A percentile compares a stretch with the other conserved stretches of the same genome.
Evolutionary conservation across 192 early-diverging fungal species (phyloP).

Genomic region (Cetraspora pellucida): DNA sequence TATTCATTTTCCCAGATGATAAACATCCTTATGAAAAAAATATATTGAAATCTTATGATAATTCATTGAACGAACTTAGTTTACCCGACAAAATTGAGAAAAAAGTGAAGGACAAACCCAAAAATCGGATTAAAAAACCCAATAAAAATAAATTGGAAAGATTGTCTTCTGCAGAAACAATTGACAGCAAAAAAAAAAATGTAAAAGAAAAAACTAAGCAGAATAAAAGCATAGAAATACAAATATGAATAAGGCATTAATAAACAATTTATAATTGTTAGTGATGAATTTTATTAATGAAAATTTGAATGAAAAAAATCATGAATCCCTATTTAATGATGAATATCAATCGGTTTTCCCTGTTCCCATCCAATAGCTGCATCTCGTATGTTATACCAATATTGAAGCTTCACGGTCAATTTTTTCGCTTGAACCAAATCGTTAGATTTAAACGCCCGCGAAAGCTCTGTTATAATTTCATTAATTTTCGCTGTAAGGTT

Average conservation of each 20-base stretch:
- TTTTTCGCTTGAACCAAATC: slow-evolving; percentile 62
- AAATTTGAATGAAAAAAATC: too few relatives aligned
- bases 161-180: too few relatives aligned
- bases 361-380: slow-evolving; percentile 62
- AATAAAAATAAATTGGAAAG: too few relatives aligned
- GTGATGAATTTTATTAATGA: too few relatives aligned
- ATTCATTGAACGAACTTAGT: background rate
- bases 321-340: slow-evolving; percentile 43
- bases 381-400: slow-evolving; percentile 67
- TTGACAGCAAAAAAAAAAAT: too few relatives aligned
- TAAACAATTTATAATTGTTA: too few relatives aligned
- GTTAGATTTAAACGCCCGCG: slow-evolving; percentile 55
- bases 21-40: slow-evolving; percentile 88
- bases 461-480: slow-evolving; percentile 46
- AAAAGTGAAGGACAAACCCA: background rate
- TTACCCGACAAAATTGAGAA: background rate
- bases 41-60: slow-evolving; percentile 78
- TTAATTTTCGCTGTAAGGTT: slow-evolving; percentile 49
- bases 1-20: slow-evolving; percentile 81
- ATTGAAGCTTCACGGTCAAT: slow-evolving; percentile 74
- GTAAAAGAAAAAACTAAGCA: too few relatives aligned
- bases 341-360: slow-evolving; percentile 54
- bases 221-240: too few relatives aligned
- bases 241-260: too few relatives aligned
- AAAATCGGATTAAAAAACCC: background rate